phyloP scores from a whole-genome alignment of 495 filamentous ascomycete genomes.

The Jackrogersella minutella region DNA sequence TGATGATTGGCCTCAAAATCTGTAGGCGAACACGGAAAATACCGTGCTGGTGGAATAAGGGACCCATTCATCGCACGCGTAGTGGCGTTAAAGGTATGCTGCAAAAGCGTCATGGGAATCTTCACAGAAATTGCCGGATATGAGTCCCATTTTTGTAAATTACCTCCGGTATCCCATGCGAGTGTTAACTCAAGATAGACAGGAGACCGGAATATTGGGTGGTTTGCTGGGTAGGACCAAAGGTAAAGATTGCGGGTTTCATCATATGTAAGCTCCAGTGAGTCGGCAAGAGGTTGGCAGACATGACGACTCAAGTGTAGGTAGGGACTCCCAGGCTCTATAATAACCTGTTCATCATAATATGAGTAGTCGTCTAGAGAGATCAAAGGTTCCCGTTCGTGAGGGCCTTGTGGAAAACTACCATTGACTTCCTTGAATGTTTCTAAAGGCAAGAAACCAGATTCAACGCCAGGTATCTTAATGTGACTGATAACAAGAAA shows the following conservation, averaged over 20 bases:
- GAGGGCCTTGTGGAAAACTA: neutral
- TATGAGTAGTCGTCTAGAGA: neutral
- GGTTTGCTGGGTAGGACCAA: neutral
- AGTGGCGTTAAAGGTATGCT: neutral
- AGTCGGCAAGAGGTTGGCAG: neutral
- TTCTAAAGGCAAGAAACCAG: neutral
- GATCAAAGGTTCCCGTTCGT: neutral
- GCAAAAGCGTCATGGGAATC: neutral
- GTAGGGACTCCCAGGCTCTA: neutral
- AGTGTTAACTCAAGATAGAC: neutral
- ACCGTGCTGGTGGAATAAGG: neutral
- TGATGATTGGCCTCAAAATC: neutral
- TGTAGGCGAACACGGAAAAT: neutral
- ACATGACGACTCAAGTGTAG: neutral
- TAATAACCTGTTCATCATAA: neutral
- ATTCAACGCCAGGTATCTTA: neutral
- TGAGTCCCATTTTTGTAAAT: no score
- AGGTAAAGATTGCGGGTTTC: neutral
- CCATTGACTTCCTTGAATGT: neutral
- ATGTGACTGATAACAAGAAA: neutral
- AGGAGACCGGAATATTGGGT: neutral
- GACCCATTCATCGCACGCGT: neutral
- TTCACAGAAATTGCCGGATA: neutral
- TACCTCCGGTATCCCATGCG: neutral
- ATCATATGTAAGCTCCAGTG: neutral